A percentile compares a stretch with the other conserved stretches of the same genome.
These are phyloP conservation scores for Fabrea salina DNA, from an alignment of 169 alveolate genomes.

Conservation along the genomic window DNA sequence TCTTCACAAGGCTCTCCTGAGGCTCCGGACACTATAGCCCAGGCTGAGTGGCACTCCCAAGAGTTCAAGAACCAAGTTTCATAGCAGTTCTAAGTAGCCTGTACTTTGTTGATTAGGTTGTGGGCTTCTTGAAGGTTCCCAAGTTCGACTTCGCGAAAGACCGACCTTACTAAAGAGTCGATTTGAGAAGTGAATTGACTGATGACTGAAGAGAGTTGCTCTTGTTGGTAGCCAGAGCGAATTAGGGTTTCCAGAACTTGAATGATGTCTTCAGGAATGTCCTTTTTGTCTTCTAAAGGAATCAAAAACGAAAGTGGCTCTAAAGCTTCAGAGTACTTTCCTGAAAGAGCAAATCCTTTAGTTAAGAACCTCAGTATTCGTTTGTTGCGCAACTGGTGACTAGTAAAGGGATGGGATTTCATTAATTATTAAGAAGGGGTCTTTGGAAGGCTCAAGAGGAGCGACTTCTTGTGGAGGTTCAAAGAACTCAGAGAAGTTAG, in stretches of 20 bases:
- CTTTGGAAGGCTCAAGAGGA: no score
- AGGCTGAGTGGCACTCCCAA: not conserved
- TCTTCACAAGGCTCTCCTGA: not conserved
- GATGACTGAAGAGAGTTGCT: not conserved
- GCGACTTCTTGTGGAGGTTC: no score
- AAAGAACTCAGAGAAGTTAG: not conserved
- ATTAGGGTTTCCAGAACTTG: not conserved
- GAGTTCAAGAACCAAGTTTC: not conserved
- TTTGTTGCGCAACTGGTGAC: not conserved
- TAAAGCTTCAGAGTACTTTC: not conserved
- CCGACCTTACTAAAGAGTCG: not conserved
- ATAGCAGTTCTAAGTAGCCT: not conserved
- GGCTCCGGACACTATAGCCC: not conserved
- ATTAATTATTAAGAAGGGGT: no score
- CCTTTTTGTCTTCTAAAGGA: not conserved
- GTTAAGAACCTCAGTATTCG: not conserved
- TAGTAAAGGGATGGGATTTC: not conserved
- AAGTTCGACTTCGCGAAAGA: not conserved
- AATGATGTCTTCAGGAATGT: not conserved
- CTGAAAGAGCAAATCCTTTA: slow-evolving; percentile 6
- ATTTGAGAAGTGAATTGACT: not conserved
- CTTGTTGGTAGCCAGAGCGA: not conserved
- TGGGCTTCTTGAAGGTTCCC: not conserved
- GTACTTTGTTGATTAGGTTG: not conserved
- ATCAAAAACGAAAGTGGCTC: not conserved